Conservation (phyloP, 768 basidiomycete genomes). For the Lactarius pseudohatsudake region DNA sequence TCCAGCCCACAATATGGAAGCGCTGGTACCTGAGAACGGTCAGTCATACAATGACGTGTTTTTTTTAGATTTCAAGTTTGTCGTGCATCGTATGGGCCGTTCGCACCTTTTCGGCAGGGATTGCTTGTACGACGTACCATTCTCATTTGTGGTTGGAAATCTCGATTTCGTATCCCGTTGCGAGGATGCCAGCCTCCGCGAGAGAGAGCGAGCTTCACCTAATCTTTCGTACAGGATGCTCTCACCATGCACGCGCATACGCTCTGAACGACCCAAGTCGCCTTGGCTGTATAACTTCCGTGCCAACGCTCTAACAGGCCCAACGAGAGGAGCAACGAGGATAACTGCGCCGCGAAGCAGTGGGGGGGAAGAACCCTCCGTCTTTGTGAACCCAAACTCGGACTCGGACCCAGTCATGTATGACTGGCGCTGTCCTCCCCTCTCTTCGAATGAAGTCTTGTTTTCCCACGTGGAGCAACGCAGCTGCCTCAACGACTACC, state of each 20-base stretch:
- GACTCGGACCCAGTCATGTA: not conserved
- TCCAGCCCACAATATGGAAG: conserved; percentile 62
- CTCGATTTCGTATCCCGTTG: conserved; percentile 59
- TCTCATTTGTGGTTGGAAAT: conserved; percentile 58
- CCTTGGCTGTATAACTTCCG: not conserved
- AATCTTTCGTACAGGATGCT: not conserved
- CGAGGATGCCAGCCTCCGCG: conserved; percentile 50
- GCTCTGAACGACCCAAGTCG: not conserved
- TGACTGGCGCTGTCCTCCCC: not conserved
- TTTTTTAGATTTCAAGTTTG: not conserved
- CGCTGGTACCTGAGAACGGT: conserved; percentile 48
- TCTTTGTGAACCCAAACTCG: not conserved
- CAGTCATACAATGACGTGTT: not conserved
- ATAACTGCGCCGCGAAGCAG: not conserved
- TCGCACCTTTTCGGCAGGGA: conserved; percentile 62
- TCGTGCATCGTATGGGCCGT: not conserved
- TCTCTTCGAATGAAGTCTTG: not conserved
- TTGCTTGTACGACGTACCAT: conserved; percentile 66
- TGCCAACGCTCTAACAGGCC: not conserved
- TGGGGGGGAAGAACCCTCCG: not conserved
- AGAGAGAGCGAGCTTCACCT: conserved; percentile 65
- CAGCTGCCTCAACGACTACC: not conserved
- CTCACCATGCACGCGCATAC: not conserved
- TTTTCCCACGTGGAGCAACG: not conserved
- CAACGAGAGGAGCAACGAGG: not conserved